A percentile compares a stretch with the other conserved stretches of the same genome.
Conservation (phyloP, 2,329 filamentous ascomycete species). For the Hymenoscyphus infarciens region DNA sequence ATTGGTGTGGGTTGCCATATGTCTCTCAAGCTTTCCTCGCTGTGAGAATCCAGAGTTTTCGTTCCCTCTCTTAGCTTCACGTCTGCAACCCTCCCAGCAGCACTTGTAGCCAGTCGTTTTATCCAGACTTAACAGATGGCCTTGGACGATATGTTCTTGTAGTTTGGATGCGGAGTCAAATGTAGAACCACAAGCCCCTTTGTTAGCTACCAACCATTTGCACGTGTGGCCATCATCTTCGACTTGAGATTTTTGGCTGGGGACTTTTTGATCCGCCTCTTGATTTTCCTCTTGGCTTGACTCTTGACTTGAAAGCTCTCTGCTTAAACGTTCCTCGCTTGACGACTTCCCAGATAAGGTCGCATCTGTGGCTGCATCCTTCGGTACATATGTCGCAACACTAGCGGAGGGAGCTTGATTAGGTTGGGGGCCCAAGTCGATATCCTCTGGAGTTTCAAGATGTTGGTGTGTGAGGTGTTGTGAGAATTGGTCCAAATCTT, state of each 20-base stretch:
- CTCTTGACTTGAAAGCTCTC: neutral
- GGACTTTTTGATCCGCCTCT: neutral
- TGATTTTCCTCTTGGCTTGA: neutral
- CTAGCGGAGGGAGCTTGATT: neutral
- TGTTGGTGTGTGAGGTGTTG: conserved; percentile 27
- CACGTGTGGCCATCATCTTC: conserved; percentile 23
- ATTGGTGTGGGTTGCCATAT: conserved; percentile 63
- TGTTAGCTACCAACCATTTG: conserved; percentile 25
- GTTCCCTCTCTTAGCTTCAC: conserved; percentile 33
- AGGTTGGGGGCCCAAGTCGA: conserved; percentile 15
- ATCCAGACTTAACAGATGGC: conserved; percentile 46
- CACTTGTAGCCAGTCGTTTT: conserved; percentile 51
- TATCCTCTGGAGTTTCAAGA: conserved; percentile 14
- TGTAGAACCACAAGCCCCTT: conserved; percentile 20
- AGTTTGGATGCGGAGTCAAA: conserved; percentile 42
- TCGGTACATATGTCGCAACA: neutral
- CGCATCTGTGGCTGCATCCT: neutral
- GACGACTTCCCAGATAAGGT: neutral
- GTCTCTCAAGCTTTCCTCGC: conserved; percentile 60
- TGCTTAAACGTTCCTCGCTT: neutral
- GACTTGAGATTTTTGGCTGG: conserved; percentile 6
- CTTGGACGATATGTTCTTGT: conserved; percentile 51
- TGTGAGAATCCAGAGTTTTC: conserved; percentile 50
- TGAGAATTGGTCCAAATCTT: conserved; percentile 26
- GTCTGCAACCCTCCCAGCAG: conserved; percentile 53